Base-by-base conservation (phyloP, 1,139 yeast genomes). In the Yamadazyma mexicana region DNA sequence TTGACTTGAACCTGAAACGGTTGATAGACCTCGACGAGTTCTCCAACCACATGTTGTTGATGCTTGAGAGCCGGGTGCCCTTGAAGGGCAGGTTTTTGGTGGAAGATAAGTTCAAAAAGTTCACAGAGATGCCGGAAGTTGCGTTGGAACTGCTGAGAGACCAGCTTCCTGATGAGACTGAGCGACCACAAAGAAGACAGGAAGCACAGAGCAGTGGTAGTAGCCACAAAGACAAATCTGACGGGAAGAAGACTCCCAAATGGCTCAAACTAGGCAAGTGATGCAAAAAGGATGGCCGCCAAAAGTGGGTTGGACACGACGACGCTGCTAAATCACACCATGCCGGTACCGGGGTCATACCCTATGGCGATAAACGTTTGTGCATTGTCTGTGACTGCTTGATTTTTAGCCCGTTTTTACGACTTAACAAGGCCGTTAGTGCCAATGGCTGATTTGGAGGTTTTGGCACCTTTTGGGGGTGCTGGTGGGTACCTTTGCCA, bases 101-200 rank as follows among this genome's bases (percentile, higher is more conserved):
- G 10, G 51, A 46, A 2, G 43, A 44, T 4, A 43, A 34, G 6
- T 12, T 54, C 15, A 60, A 56, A 39, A 47, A 47, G 9, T 55
- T 58, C 27, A 51, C 50, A 20, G 70, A 73, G 17, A 64, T 74
- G 24, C 77, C 75, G 2, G 75, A 68, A 40, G 59, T 71, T 17
- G 52, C 61, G 14, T 47, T 70, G 33, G 77, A 72, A 33, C 47
- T 51, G 2, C 57, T 58, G 33, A 55, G 76, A 43, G 55, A 58
- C 2, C 49, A 55, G 16, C 47, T 68, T 26, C 61, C 61, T n/a
- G 54, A 45, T 25, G 54, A 49, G 3, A n/a, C 31, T 8, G 22
- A 20, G 22, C 5, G 8, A 8, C 22, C 22, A 8, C 22, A 20
- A 5, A 5, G n/a, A n/a, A n/a, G n/a, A n/a, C n/a, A n/a, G n/a